Evolutionary conservation across 495 filamentous ascomycete species (phyloP).

Genomic region (Collariella sp.): DNA sequence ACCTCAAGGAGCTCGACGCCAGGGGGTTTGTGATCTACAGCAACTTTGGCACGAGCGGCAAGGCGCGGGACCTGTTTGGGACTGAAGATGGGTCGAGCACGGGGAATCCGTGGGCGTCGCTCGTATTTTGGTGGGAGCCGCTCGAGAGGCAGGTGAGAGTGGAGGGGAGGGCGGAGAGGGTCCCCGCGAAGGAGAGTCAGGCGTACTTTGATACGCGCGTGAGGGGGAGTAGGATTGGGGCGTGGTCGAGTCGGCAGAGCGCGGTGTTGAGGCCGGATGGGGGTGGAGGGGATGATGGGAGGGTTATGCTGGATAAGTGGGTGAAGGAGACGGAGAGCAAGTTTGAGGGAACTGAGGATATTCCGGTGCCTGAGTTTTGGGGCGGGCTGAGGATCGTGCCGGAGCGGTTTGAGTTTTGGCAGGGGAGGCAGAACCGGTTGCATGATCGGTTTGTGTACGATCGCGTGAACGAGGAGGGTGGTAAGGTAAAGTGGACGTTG

Average conservation of each 20-base stretch:
- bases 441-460: conserved; percentile 91
- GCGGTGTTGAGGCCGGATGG: conserved; percentile 49
- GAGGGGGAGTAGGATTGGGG: conserved; percentile 74
- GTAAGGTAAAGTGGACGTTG: conserved; percentile 44
- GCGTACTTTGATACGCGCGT: conserved; percentile 78
- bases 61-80: conserved; percentile 52
- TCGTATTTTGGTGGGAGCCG: conserved; percentile 70
- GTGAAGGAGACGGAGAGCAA: conserved; percentile 61
- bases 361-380: conserved; percentile 91
- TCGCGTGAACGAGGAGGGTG: conserved; percentile 32
- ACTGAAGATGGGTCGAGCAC: conserved; percentile 18
- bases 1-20: conserved; percentile 77
- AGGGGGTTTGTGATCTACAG: conserved; percentile 85
- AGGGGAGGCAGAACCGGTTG: conserved; percentile 76
- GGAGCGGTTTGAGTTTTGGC: conserved; percentile 88
- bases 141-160: conserved; percentile 80
- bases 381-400: conserved; percentile 82
- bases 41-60: conserved; percentile 75
- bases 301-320: conserved; percentile 55
- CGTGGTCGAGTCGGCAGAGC: conserved; percentile 89
- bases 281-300: conserved; percentile 46
- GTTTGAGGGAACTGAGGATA: conserved; percentile 66
- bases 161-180: conserved; percentile 62
- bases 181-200: conserved; percentile 67
- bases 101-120: conserved; percentile 55